phyloP scores from a whole-genome alignment of 192 early-diverging fungal genomes.

The Pilobolus umbonatus region DNA sequence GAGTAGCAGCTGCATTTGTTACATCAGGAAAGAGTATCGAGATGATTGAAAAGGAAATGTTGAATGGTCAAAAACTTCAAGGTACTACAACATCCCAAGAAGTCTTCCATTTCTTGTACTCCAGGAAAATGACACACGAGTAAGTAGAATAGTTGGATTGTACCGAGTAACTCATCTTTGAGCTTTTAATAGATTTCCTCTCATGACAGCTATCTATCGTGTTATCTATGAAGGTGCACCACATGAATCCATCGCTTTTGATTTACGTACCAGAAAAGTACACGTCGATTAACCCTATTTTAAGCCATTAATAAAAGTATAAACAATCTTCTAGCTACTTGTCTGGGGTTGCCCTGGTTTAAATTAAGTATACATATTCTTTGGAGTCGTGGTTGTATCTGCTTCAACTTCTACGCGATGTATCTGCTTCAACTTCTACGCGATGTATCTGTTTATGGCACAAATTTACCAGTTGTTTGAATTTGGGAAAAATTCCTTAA shows the following conservation, averaged over 20 bases:
- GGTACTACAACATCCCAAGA: conserved; percentile 89
- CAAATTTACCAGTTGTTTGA: too few relatives aligned
- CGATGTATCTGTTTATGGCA: too few relatives aligned
- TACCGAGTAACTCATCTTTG: background rate
- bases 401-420: too few relatives aligned
- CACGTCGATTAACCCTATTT: background rate
- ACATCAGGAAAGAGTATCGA: conserved; percentile 60
- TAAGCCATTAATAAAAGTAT: too few relatives aligned
- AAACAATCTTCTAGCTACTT: too few relatives aligned
- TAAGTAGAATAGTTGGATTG: background rate
- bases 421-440: too few relatives aligned
- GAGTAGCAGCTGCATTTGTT: conserved; percentile 81
- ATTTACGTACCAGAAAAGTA: conserved; percentile 21
- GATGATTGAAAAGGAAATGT: conserved; percentile 82
- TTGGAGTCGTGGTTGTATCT: too few relatives aligned
- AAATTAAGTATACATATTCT: too few relatives aligned
- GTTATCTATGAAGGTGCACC: conserved; percentile 77
- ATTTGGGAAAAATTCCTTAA: too few relatives aligned
- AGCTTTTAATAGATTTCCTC: conserved; percentile 57
- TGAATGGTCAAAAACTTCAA: conserved; percentile 97
- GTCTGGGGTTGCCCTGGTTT: too few relatives aligned
- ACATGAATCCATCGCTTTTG: conserved; percentile 61
- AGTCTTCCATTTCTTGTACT: conserved; percentile 67
- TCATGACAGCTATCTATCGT: conserved; percentile 85
- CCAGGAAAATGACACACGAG: conserved; percentile 25